Conservation (phyloP, 306 rosid species). For the Carpinus viminea region DNA sequence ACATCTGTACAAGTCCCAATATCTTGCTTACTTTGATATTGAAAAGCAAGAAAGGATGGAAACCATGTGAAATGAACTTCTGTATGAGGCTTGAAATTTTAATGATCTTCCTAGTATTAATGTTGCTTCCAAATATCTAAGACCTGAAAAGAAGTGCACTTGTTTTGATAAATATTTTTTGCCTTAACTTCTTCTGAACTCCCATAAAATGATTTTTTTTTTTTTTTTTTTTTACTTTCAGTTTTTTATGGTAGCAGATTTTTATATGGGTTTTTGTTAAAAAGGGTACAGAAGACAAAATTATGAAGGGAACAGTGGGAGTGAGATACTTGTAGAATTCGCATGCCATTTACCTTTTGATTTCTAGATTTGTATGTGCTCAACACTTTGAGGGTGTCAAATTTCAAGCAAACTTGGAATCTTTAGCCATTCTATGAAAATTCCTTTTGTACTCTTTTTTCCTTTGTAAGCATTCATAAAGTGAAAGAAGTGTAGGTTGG, state of each 20-base stretch:
- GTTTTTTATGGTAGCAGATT: not conserved
- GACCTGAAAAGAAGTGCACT: not conserved
- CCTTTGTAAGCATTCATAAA: too few species aligned
- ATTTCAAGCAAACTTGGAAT: not conserved
- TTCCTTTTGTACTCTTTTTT: too few species aligned
- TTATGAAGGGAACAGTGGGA: not conserved
- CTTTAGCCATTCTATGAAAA: not conserved
- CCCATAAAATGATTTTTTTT: not conserved
- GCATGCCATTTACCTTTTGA: not conserved
- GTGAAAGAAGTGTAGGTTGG: too few species aligned
- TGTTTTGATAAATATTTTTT: not conserved
- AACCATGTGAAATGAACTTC: constrained; percentile 4
- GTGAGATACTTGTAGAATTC: not conserved
- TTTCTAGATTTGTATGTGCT: not conserved
- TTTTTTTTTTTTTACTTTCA: not conserved
- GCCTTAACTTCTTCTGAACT: not conserved
- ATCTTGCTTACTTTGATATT: not conserved
- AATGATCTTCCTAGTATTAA: not conserved
- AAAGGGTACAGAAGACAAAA: not conserved
- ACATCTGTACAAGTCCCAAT: not conserved
- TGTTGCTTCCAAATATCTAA: not conserved
- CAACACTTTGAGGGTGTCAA: not conserved
- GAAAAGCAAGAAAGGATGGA: not conserved
- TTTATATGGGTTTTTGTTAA: not conserved
- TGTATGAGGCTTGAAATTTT: not conserved